Evolutionary conservation across 2,329 filamentous ascomycete genomes (phyloP).

Genomic region (Corynespora cassiicola): DNA sequence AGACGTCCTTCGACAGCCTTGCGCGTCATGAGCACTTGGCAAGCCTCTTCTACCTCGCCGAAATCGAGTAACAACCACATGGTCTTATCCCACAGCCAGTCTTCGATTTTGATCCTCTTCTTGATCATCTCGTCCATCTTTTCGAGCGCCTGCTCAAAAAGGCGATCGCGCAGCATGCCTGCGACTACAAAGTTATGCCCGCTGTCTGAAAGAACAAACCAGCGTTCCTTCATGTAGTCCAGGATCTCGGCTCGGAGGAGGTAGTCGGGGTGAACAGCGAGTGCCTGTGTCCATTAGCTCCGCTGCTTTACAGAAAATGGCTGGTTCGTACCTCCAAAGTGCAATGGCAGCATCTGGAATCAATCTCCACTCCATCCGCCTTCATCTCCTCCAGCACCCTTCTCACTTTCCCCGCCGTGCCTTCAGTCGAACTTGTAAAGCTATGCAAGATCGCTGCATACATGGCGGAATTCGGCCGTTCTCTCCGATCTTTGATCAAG

Average conservation of each 20-base stretch:
- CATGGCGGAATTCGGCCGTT: slow-evolving; percentile 63
- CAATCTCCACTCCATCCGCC: slow-evolving; percentile 64
- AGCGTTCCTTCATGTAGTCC: slow-evolving; percentile 74
- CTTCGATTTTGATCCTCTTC: slow-evolving; percentile 61
- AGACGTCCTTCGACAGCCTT: slow-evolving; percentile 46
- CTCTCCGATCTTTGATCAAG: slow-evolving; percentile 63
- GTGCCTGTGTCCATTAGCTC: slow-evolving; percentile 55
- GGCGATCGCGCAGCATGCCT: slow-evolving; percentile 79
- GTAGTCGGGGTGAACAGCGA: slow-evolving; percentile 88
- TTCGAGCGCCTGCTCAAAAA: slow-evolving; percentile 80
- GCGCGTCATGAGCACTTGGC: slow-evolving; percentile 68
- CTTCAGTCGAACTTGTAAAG: slow-evolving; percentile 68
- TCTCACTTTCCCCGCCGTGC: slow-evolving; percentile 70
- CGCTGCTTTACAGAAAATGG: too few relatives aligned
- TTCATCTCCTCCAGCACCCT: slow-evolving; percentile 76
- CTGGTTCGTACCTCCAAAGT: slow-evolving; percentile 69
- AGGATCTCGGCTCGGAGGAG: slow-evolving; percentile 74
- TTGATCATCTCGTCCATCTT: slow-evolving; percentile 71
- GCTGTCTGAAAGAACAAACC: slow-evolving; percentile 68
- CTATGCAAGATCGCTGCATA: slow-evolving; percentile 79
- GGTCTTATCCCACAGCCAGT: slow-evolving; percentile 82
- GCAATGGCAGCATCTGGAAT: slow-evolving; percentile 72
- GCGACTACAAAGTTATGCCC: slow-evolving; percentile 73
- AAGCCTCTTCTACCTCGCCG: slow-evolving; percentile 78
- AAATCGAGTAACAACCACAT: slow-evolving; percentile 75